Base-by-base conservation (phyloP, 345 rosid genomes). In the Acer negundo region DNA sequence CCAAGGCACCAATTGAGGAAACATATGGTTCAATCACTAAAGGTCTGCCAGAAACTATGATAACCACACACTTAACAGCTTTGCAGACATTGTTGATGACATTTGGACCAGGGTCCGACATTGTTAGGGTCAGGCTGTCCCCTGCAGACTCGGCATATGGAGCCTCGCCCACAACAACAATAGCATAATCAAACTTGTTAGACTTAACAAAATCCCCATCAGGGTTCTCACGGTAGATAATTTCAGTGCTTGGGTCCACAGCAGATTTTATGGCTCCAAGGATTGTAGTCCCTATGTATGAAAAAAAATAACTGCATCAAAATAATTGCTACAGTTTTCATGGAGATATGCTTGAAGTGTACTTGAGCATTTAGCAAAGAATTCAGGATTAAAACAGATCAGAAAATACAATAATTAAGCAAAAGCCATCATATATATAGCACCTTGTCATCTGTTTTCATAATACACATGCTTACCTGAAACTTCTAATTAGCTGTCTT, bases 1-100 rank as follows among this genome's bases (percentile, higher is more conserved):
- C 92, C 72, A 94, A 80, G 9, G 97, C 97, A 73, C 89, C 94
- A 5, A 96, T 85, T 0, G 84, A 77, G 67, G 87, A 84, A 69
- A 91, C 38, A 47, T 92, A 89, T 35, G 97, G 99, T 69, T 92
- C 94, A 46, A 96, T 88, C 62, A 94, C 89, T 15, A 96, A 71
- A 38, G 99, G 98, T 74, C 97, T 87, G n/a, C 99, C 99, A 7
- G 97, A 91, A 71, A 96, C 74, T 13, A 96, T 40, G 26, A 96
- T 71, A 35, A 91, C 95, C 65, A 89, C 99, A 74, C 98, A 94
- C 67, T 92, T 91, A 22, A 92, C 85, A 51, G 82, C 72, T 76
- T 79, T 84, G 44, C 97, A 96, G 74, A 91, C 93, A 75, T 91
- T 88, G 82, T 58, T 88, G 49, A 94, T 86, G 56, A 84, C 79